phyloP scores from a whole-genome alignment of 78 protist species.

The Emiliania huxleyi region DNA sequence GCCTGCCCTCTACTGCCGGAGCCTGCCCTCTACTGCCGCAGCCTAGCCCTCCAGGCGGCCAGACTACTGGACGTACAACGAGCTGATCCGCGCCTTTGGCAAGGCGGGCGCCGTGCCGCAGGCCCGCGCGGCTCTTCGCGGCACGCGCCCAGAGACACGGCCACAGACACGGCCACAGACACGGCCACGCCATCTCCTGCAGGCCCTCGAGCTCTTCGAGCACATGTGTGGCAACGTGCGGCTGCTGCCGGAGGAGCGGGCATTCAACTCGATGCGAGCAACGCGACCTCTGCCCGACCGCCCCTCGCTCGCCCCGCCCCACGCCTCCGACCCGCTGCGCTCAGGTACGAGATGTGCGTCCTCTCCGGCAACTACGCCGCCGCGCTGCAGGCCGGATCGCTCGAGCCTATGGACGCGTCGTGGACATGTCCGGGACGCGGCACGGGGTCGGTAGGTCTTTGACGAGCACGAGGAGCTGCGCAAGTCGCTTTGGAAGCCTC shows the following conservation, averaged over 20 bases:
- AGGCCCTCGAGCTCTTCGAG: neutral
- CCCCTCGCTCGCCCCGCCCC: no score
- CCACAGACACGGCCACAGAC: no score
- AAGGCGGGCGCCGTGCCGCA: neutral
- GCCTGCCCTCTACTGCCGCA: no score
- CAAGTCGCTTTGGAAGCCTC: neutral
- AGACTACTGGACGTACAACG: neutral
- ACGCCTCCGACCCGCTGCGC: no score
- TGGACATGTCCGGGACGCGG: no score
- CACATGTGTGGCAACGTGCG: neutral
- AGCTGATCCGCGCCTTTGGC: constrained; percentile 12
- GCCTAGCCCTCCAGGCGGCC: neutral
- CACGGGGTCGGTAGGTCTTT: neutral
- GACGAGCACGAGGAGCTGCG: neutral
- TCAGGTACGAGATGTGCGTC: neutral
- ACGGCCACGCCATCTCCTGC: no score
- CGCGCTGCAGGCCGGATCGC: neutral
- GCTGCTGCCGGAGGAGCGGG: neutral
- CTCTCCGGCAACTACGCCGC: neutral
- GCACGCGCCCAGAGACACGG: no score
- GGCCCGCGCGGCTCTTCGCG: no score
- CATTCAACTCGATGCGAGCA: neutral
- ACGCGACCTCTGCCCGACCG: neutral
- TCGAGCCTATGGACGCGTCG: neutral
- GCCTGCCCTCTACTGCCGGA: no score